Evolutionary conservation across 2,329 filamentous ascomycete genomes (phyloP).

Genomic region (Fusarium phyllophilum): DNA sequence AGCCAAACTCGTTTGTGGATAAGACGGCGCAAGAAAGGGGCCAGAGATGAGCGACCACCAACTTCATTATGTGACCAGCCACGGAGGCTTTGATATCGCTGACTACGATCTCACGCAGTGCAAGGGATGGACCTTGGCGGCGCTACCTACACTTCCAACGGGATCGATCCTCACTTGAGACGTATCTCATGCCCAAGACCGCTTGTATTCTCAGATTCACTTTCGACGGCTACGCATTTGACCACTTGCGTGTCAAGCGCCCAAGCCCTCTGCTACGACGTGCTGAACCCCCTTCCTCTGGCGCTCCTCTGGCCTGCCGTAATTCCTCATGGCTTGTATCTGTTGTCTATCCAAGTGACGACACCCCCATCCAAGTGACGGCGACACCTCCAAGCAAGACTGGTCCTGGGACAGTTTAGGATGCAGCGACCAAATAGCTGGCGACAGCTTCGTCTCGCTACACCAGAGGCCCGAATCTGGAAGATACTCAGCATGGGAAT

Average conservation of each 20-base stretch:
- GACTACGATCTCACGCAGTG: neutral
- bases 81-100: neutral
- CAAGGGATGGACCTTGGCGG: neutral
- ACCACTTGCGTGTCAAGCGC: no score
- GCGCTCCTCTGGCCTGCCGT: no score
- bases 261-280: neutral
- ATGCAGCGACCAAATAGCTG: neutral
- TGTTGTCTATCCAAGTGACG: neutral
- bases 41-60: neutral
- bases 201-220: neutral
- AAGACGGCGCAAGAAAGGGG: neutral
- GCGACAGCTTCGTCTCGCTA: accelerated
- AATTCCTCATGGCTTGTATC: no score
- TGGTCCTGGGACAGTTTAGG: neutral
- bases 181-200: neutral
- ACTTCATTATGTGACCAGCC: neutral
- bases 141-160: neutral
- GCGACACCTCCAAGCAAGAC: neutral
- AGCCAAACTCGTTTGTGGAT: neutral
- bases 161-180: neutral
- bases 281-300: neutral
- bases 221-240: no score
- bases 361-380: no score
- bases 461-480: neutral
- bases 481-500: no score